A percentile compares a stretch with the other conserved stretches of the same genome.
Conservation (phyloP, 768 basidiomycete species). For the Rhizopogon sp. region DNA sequence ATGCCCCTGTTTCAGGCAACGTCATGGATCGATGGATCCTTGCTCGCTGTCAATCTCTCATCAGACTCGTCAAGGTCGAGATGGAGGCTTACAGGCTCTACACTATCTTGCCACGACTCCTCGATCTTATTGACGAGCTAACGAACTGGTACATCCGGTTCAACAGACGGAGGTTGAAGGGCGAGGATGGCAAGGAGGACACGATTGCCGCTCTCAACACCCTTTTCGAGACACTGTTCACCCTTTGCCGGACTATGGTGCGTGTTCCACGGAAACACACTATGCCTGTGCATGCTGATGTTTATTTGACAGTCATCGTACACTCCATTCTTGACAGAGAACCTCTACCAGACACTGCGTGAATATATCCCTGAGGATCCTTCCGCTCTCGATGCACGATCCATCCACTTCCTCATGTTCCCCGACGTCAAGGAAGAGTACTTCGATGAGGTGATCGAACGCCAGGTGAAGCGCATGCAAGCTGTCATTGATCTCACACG, state of each 20-base stretch:
- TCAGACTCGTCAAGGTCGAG: conserved; percentile 85
- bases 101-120: conserved; percentile 91
- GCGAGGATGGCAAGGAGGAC: conserved; percentile 87
- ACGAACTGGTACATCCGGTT: conserved; percentile 99
- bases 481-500: conserved; percentile 90
- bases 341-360: conserved; percentile 86
- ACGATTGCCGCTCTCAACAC: conserved; percentile 88
- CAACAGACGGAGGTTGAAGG: conserved; percentile 93
- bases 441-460: conserved; percentile 89
- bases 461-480: conserved; percentile 93
- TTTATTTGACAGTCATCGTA: conserved; percentile 73
- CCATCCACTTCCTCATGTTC: conserved; percentile 93
- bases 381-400: conserved; percentile 72
- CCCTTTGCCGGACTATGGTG: conserved; percentile 94
- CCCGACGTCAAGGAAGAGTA: conserved; percentile 92
- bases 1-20: conserved; percentile 77
- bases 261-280: conserved; percentile 15
- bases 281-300: conserved; percentile 1
- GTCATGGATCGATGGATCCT: conserved; percentile 99
- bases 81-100: conserved; percentile 98
- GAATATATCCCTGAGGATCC: conserved; percentile 80
- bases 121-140: conserved; percentile 90
- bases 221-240: conserved; percentile 91
- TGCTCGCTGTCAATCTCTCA: conserved; percentile 95
- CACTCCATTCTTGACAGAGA: conserved; percentile 97